phyloP scores from a whole-genome alignment of 441 rosid species.

The Bruguiera hainesii region DNA sequence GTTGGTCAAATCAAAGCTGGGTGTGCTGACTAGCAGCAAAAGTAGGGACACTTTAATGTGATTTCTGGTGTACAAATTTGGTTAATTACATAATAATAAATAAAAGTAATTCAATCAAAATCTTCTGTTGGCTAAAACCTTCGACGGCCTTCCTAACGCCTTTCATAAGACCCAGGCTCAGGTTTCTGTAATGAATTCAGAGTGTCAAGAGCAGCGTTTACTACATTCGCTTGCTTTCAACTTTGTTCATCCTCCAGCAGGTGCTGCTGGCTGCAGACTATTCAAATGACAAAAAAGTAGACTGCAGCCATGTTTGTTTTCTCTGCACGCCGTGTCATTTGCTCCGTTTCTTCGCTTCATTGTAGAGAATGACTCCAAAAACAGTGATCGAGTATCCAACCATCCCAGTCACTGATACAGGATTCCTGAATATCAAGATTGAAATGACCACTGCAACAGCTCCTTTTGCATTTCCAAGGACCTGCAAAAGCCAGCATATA shows the following conservation, averaged over 20 bases:
- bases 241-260: too few relatives aligned
- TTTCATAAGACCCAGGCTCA: neutral
- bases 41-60: too few relatives aligned
- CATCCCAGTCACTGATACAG: constrained; percentile 43
- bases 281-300: neutral
- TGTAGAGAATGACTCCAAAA: constrained; percentile 36
- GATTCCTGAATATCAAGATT: constrained; percentile 37
- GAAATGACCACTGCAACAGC: constrained; percentile 43
- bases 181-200: too few relatives aligned
- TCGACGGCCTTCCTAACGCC: neutral
- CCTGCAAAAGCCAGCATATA: constrained; percentile 22
- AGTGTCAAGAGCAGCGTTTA: neutral
- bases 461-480: constrained; percentile 43
- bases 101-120: neutral
- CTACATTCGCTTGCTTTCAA: neutral
- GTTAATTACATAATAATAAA: too few relatives aligned
- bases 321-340: constrained; percentile 2
- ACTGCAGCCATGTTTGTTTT: neutral
- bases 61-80: too few relatives aligned
- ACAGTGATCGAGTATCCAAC: constrained; percentile 37
- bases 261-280: neutral
- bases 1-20: too few relatives aligned
- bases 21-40: too few relatives aligned
- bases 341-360: constrained; percentile 35
- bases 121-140: neutral